Conservation (phyloP, 495 filamentous ascomycete species). For the Trichoderma asperelloides region DNA sequence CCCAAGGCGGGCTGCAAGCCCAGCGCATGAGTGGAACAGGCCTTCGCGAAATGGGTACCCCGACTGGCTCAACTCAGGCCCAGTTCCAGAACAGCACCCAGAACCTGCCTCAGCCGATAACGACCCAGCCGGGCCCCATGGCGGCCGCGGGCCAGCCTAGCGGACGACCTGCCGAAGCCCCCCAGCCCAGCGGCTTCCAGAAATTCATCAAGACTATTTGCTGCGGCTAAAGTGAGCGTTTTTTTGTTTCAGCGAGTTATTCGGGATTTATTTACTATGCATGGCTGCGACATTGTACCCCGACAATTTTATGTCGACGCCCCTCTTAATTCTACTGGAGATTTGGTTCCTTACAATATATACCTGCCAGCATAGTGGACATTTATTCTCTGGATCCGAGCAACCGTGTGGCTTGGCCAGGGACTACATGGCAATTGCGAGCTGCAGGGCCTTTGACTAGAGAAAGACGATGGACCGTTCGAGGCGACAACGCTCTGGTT, state of each 20-base stretch:
- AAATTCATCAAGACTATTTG: slow-evolving; percentile 78
- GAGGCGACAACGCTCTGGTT: not conserved
- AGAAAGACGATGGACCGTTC: not conserved
- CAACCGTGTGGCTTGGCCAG: not conserved
- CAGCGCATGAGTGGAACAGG: slow-evolving; percentile 69
- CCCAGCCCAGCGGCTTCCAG: slow-evolving; percentile 48
- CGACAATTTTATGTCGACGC: slow-evolving; percentile 4
- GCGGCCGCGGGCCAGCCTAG: slow-evolving; percentile 38
- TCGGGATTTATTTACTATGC: not conserved
- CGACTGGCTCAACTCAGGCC: slow-evolving; percentile 74
- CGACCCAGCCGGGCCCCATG: slow-evolving; percentile 46
- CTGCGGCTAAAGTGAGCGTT: slow-evolving; percentile 52
- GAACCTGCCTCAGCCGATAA: slow-evolving; percentile 64
- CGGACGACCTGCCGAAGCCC: slow-evolving; percentile 30
- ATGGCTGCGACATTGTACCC: slow-evolving; percentile 1
- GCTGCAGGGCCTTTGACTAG: not conserved
- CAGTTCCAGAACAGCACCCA: slow-evolving; percentile 87
- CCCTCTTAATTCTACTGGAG: not conserved
- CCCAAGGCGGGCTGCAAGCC: slow-evolving; percentile 54
- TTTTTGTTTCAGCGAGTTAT: not conserved
- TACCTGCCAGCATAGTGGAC: not conserved
- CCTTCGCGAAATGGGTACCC: slow-evolving; percentile 62
- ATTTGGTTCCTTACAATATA: not conserved
- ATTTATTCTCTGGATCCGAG: not conserved
- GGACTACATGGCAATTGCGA: not conserved